Percentiles rank a stretch among this genome's conserved stretches.
Conservation (phyloP, 1,284 basidiomycete genomes). For the Cerioporus squamosus region DNA sequence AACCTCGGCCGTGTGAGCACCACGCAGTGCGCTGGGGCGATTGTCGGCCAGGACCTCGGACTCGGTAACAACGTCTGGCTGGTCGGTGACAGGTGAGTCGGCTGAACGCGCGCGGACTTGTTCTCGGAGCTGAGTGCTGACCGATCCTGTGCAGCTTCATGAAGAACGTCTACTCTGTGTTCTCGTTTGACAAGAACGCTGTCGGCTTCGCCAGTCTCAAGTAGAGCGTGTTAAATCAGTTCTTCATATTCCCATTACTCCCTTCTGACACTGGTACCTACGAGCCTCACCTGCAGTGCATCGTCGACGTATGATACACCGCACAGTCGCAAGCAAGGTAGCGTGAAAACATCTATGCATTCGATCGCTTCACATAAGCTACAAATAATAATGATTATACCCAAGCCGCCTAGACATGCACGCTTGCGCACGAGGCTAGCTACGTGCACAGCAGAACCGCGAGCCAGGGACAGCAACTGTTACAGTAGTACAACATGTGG, state of each 20-base stretch:
- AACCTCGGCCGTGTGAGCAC: slow-evolving; percentile 28
- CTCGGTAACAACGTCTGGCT: slow-evolving; percentile 33
- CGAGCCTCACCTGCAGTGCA: too few species aligned
- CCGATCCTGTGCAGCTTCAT: slow-evolving; percentile 23
- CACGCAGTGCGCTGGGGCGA: slow-evolving; percentile 32
- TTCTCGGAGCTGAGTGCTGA: not conserved
- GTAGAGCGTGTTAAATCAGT: too few species aligned
- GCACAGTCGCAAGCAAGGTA: too few species aligned
- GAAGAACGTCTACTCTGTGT: slow-evolving; percentile 32
- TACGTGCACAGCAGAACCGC: slow-evolving; percentile 3
- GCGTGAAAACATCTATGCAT: too few species aligned
- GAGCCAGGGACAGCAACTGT: slow-evolving; percentile 15
- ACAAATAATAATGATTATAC: slow-evolving; percentile 14
- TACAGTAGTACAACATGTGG: slow-evolving; percentile 3
- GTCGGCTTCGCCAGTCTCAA: slow-evolving; percentile 40
- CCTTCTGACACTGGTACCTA: too few species aligned
- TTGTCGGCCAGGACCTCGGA: slow-evolving; percentile 28
- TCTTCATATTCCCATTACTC: too few species aligned
- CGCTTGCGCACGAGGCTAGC: too few species aligned
- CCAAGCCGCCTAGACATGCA: slow-evolving; percentile 18
- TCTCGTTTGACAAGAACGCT: slow-evolving; percentile 27
- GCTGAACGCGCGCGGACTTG: not conserved
- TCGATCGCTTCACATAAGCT: slow-evolving; percentile 10
- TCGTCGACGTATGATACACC: too few species aligned
- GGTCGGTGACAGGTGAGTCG: slow-evolving; percentile 30